Percentiles rank a stretch among this genome's conserved stretches.
These are phyloP conservation scores for Pichia nakasei DNA, from an alignment of 805 yeast species.

Conservation along the genomic window DNA sequence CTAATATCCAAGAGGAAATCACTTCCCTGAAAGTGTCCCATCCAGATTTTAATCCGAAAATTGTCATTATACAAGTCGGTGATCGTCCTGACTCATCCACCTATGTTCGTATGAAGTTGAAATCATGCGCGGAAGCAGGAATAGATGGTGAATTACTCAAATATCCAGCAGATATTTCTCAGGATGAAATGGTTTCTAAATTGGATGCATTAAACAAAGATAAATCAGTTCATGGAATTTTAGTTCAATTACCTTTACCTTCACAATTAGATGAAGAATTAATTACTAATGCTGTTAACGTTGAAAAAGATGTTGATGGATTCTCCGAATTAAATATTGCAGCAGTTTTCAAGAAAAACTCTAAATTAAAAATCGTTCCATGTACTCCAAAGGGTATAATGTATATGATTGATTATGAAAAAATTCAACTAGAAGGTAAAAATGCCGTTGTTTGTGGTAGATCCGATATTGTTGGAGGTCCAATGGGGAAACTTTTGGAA, in stretches of 20 bases:
- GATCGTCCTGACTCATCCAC: slow-evolving; percentile 83
- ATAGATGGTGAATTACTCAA: slow-evolving; percentile 59
- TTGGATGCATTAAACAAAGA: slow-evolving; percentile 65
- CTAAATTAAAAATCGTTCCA: slow-evolving; percentile 75
- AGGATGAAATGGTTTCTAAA: slow-evolving; percentile 49
- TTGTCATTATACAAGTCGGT: slow-evolving; percentile 87
- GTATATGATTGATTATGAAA: slow-evolving; percentile 63
- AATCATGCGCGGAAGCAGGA: slow-evolving; percentile 80
- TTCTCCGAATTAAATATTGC: slow-evolving; percentile 86
- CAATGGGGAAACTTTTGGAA: slow-evolving; percentile 77
- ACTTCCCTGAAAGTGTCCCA: slow-evolving; percentile 31
- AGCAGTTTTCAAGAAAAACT: slow-evolving; percentile 80
- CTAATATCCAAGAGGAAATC: slow-evolving; percentile 43
- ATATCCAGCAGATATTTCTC: slow-evolving; percentile 52
- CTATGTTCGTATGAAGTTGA: slow-evolving; percentile 84
- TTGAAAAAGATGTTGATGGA: slow-evolving; percentile 91
- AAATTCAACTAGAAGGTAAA: slow-evolving; percentile 64
- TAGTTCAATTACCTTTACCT: slow-evolving; percentile 90
- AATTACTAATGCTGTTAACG: slow-evolving; percentile 73
- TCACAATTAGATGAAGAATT: slow-evolving; percentile 64
- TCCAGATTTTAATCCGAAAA: slow-evolving; percentile 58
- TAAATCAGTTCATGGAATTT: slow-evolving; percentile 70
- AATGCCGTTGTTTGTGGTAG: slow-evolving; percentile 89
- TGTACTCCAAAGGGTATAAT: slow-evolving; percentile 95
- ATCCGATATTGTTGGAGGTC: slow-evolving; percentile 93